Evolutionary conservation across 495 filamentous ascomycete genomes (phyloP).

Genomic region (Lichina pygmaea): DNA sequence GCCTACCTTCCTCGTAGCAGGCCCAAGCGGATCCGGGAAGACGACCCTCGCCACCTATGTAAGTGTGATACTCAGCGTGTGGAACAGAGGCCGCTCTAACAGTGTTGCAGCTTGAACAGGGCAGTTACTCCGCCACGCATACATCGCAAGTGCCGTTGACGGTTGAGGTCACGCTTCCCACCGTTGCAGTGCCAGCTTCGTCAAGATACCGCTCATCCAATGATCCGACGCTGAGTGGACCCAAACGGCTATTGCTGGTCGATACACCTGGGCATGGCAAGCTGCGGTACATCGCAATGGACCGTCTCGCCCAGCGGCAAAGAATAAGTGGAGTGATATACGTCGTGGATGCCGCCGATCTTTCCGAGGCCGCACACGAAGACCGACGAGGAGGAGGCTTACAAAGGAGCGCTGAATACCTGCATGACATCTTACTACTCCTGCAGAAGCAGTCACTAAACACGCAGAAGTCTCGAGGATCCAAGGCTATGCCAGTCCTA

Average conservation of each 20-base stretch:
- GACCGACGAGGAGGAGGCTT: constrained; percentile 16
- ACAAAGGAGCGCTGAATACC: constrained; percentile 42
- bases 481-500: constrained; percentile 40
- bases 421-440: constrained; percentile 60
- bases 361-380: constrained; percentile 22
- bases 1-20: constrained; percentile 63
- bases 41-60: constrained; percentile 67
- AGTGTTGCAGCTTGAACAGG: constrained; percentile 20
- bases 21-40: constrained; percentile 68
- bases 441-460: constrained; percentile 49
- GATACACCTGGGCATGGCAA: constrained; percentile 95
- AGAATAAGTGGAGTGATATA: constrained; percentile 59
- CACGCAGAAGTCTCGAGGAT: constrained; percentile 27
- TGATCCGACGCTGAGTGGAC: constrained; percentile 36
- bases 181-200: constrained; percentile 29
- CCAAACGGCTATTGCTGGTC: constrained; percentile 43
- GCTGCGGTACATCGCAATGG: constrained; percentile 29
- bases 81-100: background rate
- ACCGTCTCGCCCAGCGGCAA: constrained; percentile 18
- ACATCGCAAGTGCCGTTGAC: constrained; percentile 55
- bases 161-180: constrained; percentile 44
- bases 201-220: constrained; percentile 42
- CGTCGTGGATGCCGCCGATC: constrained; percentile 57
- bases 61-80: constrained; percentile 5
- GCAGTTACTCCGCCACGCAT: constrained; percentile 31